Conservation (phyloP, 2,329 filamentous ascomycete species). For the Aspergillus hortae region DNA sequence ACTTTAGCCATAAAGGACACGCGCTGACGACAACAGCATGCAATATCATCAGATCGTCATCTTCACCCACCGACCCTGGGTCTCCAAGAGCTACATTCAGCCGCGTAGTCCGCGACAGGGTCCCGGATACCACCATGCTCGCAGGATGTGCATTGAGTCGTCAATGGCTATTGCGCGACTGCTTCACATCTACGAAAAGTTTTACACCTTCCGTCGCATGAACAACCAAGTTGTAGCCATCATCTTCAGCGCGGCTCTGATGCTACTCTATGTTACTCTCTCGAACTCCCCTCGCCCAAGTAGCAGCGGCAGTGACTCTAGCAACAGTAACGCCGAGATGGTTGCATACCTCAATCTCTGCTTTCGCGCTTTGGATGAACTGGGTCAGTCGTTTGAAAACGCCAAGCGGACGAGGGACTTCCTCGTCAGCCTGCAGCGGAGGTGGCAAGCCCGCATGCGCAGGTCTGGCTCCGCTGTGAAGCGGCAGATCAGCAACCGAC, state of each 20-base stretch:
- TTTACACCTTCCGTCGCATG: constrained; percentile 42
- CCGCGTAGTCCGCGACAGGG: constrained; percentile 40
- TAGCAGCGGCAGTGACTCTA: constrained; percentile 18
- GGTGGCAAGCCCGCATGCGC: constrained; percentile 37
- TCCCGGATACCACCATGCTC: constrained; percentile 43
- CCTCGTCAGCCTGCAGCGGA: constrained; percentile 35
- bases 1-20: neutral
- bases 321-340: constrained; percentile 28
- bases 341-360: constrained; percentile 38
- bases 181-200: constrained; percentile 39
- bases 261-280: constrained; percentile 37
- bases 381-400: constrained; percentile 39
- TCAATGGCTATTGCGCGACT: constrained; percentile 40
- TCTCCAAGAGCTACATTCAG: constrained; percentile 42
- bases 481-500: constrained; percentile 24
- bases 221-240: constrained; percentile 45
- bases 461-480: constrained; percentile 26
- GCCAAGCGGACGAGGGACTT: constrained; percentile 40
- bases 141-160: constrained; percentile 42
- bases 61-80: constrained; percentile 44
- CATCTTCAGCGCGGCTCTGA: constrained; percentile 43
- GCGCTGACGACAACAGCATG: constrained; percentile 27
- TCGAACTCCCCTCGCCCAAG: constrained; percentile 27
- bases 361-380: constrained; percentile 41
- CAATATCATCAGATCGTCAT: constrained; percentile 45